These are phyloP conservation scores for Bacterosira constricta DNA, from an alignment of 108 stramenopile genomes.

Conservation along the genomic window DNA sequence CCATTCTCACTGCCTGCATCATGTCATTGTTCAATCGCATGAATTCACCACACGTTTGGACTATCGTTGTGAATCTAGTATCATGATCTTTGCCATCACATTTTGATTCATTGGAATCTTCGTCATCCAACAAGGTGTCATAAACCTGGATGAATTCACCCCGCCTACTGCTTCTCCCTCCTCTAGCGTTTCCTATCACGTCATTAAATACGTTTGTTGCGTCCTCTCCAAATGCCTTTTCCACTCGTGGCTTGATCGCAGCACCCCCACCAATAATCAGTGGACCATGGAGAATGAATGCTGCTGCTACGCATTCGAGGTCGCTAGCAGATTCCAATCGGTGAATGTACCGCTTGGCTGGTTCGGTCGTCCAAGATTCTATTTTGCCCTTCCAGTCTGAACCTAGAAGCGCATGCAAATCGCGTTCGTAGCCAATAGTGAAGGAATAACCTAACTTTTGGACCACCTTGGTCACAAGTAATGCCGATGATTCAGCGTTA, in stretches of 20 bases:
- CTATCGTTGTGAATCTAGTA: conserved; percentile 1
- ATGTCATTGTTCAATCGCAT: conserved; percentile 42
- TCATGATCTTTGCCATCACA: neutral
- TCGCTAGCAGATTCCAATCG: conserved; percentile 24
- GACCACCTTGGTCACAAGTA: conserved; percentile 3
- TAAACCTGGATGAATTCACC: conserved; percentile 40
- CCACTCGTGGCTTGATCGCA: conserved; percentile 40
- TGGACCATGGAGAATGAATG: conserved; percentile 55
- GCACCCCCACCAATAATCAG: conserved; percentile 60
- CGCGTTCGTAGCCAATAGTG: conserved; percentile 37
- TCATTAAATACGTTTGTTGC: conserved; percentile 41
- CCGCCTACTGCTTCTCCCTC: conserved; percentile 32
- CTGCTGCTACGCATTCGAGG: conserved; percentile 46
- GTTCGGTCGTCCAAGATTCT: conserved; percentile 19
- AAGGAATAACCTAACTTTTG: conserved; percentile 41
- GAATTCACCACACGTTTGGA: conserved; percentile 11
- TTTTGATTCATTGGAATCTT: neutral
- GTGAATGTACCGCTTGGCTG: conserved; percentile 25
- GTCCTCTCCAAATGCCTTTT: conserved; percentile 43
- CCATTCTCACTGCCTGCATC: conserved; percentile 17
- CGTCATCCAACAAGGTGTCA: conserved; percentile 33
- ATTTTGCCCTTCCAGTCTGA: conserved; percentile 16
- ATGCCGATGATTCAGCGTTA: conserved; percentile 17
- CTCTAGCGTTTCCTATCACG: conserved; percentile 30
- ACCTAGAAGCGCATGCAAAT: conserved; percentile 32